Evolutionary conservation across 371 early-diverging fungal species (phyloP), one percentile per base, ranked within the genome.

Genomic region (Mortierella sp.): DNA sequence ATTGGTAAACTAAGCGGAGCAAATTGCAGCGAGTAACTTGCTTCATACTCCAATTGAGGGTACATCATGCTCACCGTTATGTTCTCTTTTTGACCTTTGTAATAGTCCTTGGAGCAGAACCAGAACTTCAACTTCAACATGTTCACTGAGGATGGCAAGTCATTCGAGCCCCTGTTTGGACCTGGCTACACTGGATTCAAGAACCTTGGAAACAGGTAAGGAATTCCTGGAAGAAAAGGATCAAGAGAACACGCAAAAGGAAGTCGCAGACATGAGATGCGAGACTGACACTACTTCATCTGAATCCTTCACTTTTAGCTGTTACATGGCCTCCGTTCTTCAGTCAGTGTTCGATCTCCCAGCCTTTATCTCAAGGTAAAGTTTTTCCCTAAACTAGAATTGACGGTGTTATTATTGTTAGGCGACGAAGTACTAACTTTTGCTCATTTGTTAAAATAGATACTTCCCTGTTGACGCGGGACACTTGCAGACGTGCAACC

Each of bases 121-220:
- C 89, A 97, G 76, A 96, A 96, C 89, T 98, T 98, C 91, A 98
- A 98, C 83, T 98, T 99, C 81, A 96, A 95, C 84, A 99, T 99
- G 99, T 95, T 95, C 2, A 97, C 98, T 0, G 97, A 97, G 54
- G 99, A 99, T 84, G 99, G 99, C 70, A 93, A 95, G 76, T 91
- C 93, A 44, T 89, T 98, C 48, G 91, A 92, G 29, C 95, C 98
- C 0, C 89, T 95, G 41, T 97, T 94, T 83, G 99, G 98, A 1
- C 94, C 98, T 32, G 97, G 98, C 14, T 94, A 93, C 82, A 98
- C 98, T 27, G 99, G 99, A 3, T 89, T 99, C 35, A 93, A 91
- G 76, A 99, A 99, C 81, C 87, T 99, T 18, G 99, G 99, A 46
- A 99, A 99, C 90, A 96, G 95, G 95, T 95, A 87, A 72, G 12